A percentile compares a stretch with the other conserved stretches of the same genome.
Evolutionary conservation across 305 asterid species (phyloP).

Genomic region (Ilex paraguariensis): DNA sequence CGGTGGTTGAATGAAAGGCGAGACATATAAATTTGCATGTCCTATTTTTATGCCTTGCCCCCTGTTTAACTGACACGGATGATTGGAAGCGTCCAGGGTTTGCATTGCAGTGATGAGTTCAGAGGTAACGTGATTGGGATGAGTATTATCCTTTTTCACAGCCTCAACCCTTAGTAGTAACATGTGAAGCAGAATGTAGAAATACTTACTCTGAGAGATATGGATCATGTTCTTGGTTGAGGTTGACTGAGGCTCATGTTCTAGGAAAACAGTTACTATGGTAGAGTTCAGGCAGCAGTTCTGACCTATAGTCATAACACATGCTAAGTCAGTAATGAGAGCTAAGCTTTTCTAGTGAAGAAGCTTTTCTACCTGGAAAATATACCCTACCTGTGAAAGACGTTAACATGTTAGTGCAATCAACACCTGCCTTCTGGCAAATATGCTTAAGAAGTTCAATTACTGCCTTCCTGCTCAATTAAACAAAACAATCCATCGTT

Average conservation of each 20-base stretch:
- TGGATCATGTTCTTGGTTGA: slow-evolving; percentile 3
- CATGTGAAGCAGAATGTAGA: neutral
- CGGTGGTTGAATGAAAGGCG: no score
- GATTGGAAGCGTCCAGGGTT: no score
- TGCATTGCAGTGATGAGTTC: no score
- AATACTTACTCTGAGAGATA: slow-evolving; percentile 1
- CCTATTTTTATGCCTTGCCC: no score
- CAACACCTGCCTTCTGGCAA: neutral
- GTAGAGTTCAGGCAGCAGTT: slow-evolving; percentile 1
- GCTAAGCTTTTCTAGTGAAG: neutral
- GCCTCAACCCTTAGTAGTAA: no score
- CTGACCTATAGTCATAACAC: neutral
- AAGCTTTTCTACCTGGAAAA: neutral
- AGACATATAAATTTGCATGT: no score
- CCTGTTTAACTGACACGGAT: no score
- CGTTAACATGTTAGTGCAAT: neutral
- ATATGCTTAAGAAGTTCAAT: neutral
- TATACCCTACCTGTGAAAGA: neutral
- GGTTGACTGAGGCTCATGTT: slow-evolving; percentile 3
- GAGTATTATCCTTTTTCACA: no score
- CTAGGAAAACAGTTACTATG: neutral
- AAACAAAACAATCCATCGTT: neutral
- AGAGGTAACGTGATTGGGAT: no score
- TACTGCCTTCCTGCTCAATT: neutral
- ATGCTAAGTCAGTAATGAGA: neutral